Conservation (phyloP, 1,284 basidiomycete species). For the Hymenochaete sp. region DNA sequence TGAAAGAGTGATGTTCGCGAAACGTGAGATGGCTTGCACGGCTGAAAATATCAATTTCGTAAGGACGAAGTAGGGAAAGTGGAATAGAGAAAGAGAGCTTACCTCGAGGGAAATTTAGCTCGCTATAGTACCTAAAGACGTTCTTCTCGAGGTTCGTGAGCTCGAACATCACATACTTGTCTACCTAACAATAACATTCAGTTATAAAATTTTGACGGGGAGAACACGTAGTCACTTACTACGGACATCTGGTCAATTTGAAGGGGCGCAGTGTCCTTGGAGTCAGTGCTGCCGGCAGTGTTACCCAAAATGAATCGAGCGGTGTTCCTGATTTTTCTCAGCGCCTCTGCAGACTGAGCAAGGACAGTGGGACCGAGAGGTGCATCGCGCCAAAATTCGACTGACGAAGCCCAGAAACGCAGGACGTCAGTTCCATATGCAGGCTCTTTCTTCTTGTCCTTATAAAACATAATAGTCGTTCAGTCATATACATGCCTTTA, state of each 20-base stretch:
- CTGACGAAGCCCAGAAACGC: slow-evolving; percentile 86
- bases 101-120: slow-evolving; percentile 85
- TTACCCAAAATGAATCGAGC: slow-evolving; percentile 88
- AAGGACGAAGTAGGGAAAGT: neutral
- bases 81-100: slow-evolving; percentile 15
- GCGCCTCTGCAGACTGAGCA: slow-evolving; percentile 66
- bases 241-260: slow-evolving; percentile 46
- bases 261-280: slow-evolving; percentile 29
- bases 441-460: slow-evolving; percentile 65
- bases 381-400: slow-evolving; percentile 87
- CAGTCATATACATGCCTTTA: neutral
- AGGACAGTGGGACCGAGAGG: slow-evolving; percentile 78
- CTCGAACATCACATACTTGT: slow-evolving; percentile 83
- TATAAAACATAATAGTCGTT: neutral
- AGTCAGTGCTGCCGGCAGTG: slow-evolving; percentile 37
- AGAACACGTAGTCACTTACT: slow-evolving; percentile 35
- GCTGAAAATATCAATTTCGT: slow-evolving; percentile 31
- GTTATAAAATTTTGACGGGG: slow-evolving; percentile 9
- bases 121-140: slow-evolving; percentile 61
- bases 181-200: slow-evolving; percentile 42
- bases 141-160: slow-evolving; percentile 63
- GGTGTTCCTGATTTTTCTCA: slow-evolving; percentile 85
- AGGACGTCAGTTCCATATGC: slow-evolving; percentile 84
- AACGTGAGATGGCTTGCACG: slow-evolving; percentile 51
- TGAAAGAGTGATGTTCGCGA: slow-evolving; percentile 65